phyloP scores from a whole-genome alignment of 345 rosid species.

The Syzygium oleosum region DNA sequence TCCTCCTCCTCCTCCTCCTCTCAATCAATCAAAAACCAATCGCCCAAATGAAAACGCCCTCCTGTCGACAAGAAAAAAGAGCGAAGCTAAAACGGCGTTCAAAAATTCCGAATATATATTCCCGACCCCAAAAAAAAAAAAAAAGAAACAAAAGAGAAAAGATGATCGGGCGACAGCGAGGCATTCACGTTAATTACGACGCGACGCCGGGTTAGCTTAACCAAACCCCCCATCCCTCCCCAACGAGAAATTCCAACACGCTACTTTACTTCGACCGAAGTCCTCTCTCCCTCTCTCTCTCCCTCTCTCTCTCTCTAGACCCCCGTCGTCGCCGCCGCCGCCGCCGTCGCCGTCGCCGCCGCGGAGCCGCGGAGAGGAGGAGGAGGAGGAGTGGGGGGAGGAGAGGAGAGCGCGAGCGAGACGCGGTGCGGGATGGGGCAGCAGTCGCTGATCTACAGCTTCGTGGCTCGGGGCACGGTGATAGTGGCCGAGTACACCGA shows the following conservation, averaged over 20 bases:
- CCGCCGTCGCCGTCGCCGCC: background rate
- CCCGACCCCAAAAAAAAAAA: background rate
- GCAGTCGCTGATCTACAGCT: slow-evolving; percentile 61
- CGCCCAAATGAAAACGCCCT: too few relatives aligned
- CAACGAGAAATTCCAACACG: background rate
- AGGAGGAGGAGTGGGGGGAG: background rate
- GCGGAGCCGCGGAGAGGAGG: background rate
- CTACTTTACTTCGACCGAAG: background rate
- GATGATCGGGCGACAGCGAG: slow-evolving; percentile 8
- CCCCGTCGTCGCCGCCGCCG: background rate
- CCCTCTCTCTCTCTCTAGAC: background rate
- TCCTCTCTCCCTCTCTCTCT: background rate
- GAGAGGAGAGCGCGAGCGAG: background rate
- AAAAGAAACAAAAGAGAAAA: background rate
- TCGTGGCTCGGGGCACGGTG: slow-evolving; percentile 66
- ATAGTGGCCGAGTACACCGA: slow-evolving; percentile 54
- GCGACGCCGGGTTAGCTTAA: background rate
- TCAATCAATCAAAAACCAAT: background rate
- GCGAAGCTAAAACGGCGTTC: background rate
- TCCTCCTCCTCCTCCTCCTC: background rate
- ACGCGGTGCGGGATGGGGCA: slow-evolving; percentile 34
- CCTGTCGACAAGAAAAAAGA: background rate
- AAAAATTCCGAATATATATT: background rate
- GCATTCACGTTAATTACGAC: slow-evolving; percentile 21
- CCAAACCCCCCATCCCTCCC: background rate